These are phyloP conservation scores for Firmiana major DNA, from an alignment of 345 rosid genomes.

Conservation along the genomic window DNA sequence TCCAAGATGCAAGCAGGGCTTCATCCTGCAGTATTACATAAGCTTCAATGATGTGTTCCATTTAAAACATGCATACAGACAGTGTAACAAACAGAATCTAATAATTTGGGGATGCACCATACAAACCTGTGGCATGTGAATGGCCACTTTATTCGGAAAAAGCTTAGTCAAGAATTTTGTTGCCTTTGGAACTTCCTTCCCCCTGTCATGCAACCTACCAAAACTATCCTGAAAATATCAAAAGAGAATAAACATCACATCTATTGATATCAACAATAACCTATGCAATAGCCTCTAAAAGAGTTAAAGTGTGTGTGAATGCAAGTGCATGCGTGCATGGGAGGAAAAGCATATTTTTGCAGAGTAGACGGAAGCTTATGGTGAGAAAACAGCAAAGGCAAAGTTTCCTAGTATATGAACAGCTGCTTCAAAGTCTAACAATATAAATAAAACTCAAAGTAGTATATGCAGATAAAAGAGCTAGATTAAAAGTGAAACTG, in stretches of 20 bases:
- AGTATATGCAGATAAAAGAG: neutral
- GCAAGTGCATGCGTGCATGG: neutral
- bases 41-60: conserved; percentile 3
- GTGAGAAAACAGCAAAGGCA: neutral
- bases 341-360: neutral
- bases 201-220: conserved; percentile 69
- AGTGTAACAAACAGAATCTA: conserved; percentile 15
- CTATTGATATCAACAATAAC: conserved; percentile 16
- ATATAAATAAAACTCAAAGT: neutral
- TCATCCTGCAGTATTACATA: conserved; percentile 59
- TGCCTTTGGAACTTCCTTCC: conserved; percentile 73
- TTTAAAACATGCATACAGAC: neutral
- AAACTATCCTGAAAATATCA: conserved; percentile 65
- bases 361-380: neutral
- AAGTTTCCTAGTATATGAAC: neutral
- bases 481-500: neutral
- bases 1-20: conserved; percentile 66
- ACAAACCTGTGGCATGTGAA: conserved; percentile 87
- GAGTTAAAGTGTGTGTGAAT: neutral
- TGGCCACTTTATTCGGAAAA: conserved; percentile 81
- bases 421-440: neutral
- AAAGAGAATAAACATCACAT: conserved; percentile 11
- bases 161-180: conserved; percentile 69
- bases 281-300: neutral
- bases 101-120: conserved; percentile 2